Conservation (phyloP, 495 filamentous ascomycete species). For the Penicillium chermesinum region DNA sequence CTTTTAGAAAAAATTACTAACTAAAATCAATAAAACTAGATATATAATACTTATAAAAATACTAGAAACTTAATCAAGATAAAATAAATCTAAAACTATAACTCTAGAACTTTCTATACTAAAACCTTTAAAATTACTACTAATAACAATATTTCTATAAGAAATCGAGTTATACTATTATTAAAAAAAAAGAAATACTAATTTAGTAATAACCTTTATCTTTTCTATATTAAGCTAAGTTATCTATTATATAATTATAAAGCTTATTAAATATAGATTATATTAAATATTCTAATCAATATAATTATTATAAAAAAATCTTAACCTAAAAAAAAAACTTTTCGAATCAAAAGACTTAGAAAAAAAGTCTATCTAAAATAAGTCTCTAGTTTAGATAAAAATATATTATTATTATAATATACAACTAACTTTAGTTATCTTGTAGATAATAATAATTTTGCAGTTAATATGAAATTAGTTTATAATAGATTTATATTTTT, state of each 20-base stretch:
- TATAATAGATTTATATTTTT: neutral
- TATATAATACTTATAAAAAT: neutral
- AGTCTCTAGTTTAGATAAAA: neutral
- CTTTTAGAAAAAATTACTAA: neutral
- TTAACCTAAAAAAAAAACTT: no score
- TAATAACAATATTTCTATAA: no score
- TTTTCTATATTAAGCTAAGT: no score
- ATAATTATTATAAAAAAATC: neutral
- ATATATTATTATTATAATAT: neutral
- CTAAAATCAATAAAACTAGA: no score
- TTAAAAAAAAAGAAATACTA: no score
- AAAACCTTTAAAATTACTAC: no score
- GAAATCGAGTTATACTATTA: no score
- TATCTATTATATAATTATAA: neutral
- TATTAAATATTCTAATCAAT: neutral
- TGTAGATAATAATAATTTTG: neutral
- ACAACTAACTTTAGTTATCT: neutral
- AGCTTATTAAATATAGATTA: neutral
- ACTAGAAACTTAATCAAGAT: neutral
- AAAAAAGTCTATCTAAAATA: neutral
- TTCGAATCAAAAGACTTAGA: no score
- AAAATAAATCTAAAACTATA: neutral
- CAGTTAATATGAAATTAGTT: neutral
- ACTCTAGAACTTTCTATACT: neutral
- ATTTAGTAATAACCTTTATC: no score